Evolutionary conservation across 257 asterid species (phyloP), one percentile per base, ranked within the genome.

Genomic region (Solanum pinnatisectum): DNA sequence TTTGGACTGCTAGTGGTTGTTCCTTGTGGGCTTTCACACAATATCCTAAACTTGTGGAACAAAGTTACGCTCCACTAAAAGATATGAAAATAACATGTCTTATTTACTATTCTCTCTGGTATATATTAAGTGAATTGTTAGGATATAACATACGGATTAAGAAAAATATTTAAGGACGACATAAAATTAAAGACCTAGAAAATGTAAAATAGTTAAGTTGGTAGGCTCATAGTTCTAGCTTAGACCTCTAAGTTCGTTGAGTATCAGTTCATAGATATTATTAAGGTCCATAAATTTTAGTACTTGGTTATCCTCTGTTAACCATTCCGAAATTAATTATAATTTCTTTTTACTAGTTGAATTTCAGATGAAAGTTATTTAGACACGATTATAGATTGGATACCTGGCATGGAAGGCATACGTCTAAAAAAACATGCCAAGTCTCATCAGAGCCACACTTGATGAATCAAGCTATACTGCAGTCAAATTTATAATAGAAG

Each of bases 311-410:
- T 30, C 30, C 30, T 30, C 30, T 30, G 30, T 30, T 30, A 30
- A 30, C 30, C 12, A 1, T 76, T 18, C 3, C 13, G 6, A 16
- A 49, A 83, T 18, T 30, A 49, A 27, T 83, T 27, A 4, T 23
- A 39, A 5, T 42, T 87, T 35, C 11, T 42, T 25, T 10, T 81
- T 63, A 16, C 33, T 67, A n/a, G 40, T 42, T 87, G 32, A 74
- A 4, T 27, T 67, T 67, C 90, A 89, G 93, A 90, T 90, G 68
- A 67, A 22, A 81, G 85, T 87, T 88, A 33, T 83, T 88, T 91
- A 5, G 91, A 88, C 6, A 89, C 84, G 23, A 73, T n/a, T 1
- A 42, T 91, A 60, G 92, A 90, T 83, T 91, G 91, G 91, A 90
- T 90, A 39, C 89, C 89, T 1, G 88, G 84, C 18, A 88, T 91